Evolutionary conservation across 495 filamentous ascomycete species (phyloP), one percentile per base, ranked within the genome.

Genomic region (Daldinia concentrica): DNA sequence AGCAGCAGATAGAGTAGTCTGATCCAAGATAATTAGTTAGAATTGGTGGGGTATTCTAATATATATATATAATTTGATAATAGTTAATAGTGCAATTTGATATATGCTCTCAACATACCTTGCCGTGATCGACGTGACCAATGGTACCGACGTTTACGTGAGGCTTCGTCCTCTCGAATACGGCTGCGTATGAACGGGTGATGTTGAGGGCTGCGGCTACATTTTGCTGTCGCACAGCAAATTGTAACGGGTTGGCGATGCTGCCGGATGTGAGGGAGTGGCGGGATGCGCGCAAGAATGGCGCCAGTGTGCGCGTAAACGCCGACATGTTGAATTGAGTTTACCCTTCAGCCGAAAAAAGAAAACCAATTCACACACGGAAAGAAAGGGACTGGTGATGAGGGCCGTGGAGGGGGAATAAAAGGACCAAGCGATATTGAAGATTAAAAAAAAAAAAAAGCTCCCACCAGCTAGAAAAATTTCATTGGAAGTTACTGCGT

Each of bases 91-190:
- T 30, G 12, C 41, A 50, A 41, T 56, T 11, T 29, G 48, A 50
- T 57, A 24, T 24, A 24, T 24, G 3, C 64, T 54, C 55, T 29
- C 3, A 29, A 62, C 58, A 74, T 81, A 96, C 95, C 91, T 99
- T 99, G 85, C 95, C 95, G 83, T 99, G 95, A 88, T 99, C 95
- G 81, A 99, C 95, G 85, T 99, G 95, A 70, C 95, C 95, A 84
- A 99, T 99, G 72, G 95, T 99, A 81, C 94, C 95, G 77, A 99
- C 95, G 83, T 99, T 99, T 70, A 98, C 94, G 78, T 99, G 95
- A 58, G 96, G 95, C 86, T 98, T 99, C 78, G 85, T 91, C 70
- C 95, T 89, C 87, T 97, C 88, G 79, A 91, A 99, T 72, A 88
- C 90, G 2, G 76, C 34, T 36, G 34, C 94, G 76, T 95, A 89